A percentile compares a stretch with the other conserved stretches of the same genome.
Evolutionary conservation across 148 eudicot genomes (phyloP).

Genomic region (Dianthus caryophyllus): DNA sequence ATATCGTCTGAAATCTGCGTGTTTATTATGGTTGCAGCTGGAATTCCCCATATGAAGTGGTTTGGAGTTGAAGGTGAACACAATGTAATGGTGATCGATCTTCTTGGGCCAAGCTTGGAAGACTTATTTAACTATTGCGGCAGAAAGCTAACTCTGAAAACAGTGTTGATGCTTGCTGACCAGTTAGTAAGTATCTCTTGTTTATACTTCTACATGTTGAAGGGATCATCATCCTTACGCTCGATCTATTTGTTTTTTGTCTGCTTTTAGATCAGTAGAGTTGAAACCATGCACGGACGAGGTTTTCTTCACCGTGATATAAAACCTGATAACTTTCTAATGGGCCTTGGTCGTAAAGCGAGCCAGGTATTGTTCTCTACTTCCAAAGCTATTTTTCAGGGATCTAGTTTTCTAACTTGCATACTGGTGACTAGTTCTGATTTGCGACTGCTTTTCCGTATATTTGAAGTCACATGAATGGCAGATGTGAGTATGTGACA

Average conservation of each 20-base stretch:
- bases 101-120: conserved; percentile 86
- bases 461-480: too few relatives aligned
- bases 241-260: conserved; percentile 8
- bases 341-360: conserved; percentile 90
- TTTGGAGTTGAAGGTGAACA: conserved; percentile 80
- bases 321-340: conserved; percentile 82
- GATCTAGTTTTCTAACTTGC: too few relatives aligned
- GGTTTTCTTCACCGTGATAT: conserved; percentile 96
- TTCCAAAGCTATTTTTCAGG: too few relatives aligned
- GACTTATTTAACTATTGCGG: conserved; percentile 80
- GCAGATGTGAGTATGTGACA: too few relatives aligned
- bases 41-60: conserved; percentile 74
- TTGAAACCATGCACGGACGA: conserved; percentile 79
- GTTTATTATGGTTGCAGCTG: conserved; percentile 43
- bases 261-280: conserved; percentile 57
- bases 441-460: too few relatives aligned
- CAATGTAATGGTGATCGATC: conserved; percentile 87
- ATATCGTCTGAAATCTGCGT: background rate
- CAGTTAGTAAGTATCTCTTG: conserved; percentile 54
- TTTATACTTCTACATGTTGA: background rate
- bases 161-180: conserved; percentile 92
- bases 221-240: background rate
- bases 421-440: too few relatives aligned
- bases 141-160: conserved; percentile 62
- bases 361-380: conserved; percentile 62